A percentile compares a stretch with the other conserved stretches of the same genome.
phyloP scores from a whole-genome alignment of 768 basidiomycete genomes.

The Hebeloma cylindrosporum region DNA sequence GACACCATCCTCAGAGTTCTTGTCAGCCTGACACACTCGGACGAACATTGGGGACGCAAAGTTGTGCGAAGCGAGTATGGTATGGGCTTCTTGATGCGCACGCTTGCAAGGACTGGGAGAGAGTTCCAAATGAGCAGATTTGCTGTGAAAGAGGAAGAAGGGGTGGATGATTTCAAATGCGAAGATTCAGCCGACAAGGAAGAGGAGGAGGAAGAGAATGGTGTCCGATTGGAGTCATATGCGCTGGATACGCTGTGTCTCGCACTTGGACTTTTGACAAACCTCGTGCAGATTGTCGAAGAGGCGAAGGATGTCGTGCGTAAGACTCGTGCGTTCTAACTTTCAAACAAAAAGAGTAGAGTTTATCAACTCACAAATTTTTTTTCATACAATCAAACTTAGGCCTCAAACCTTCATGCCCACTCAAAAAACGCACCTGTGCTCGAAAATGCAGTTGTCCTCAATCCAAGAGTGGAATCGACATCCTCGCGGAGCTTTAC shows the following conservation, averaged over 20 bases:
- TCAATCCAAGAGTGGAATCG: slow-evolving; percentile 42
- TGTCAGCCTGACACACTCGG: slow-evolving; percentile 68
- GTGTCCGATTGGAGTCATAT: slow-evolving; percentile 29
- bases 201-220: slow-evolving; percentile 19
- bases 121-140: slow-evolving; percentile 11
- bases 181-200: slow-evolving; percentile 16
- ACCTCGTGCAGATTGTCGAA: slow-evolving; percentile 63
- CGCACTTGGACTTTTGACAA: slow-evolving; percentile 72
- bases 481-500: slow-evolving; percentile 54
- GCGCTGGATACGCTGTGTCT: slow-evolving; percentile 74
- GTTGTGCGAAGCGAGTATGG: slow-evolving; percentile 48
- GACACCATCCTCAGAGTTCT: slow-evolving; percentile 64
- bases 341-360: not conserved
- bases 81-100: slow-evolving; percentile 47
- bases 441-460: slow-evolving; percentile 54
- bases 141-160: slow-evolving; percentile 10
- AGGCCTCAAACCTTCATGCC: slow-evolving; percentile 57
- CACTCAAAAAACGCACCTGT: slow-evolving; percentile 48
- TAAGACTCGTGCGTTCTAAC: slow-evolving; percentile 45
- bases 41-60: slow-evolving; percentile 53
- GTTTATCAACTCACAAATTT: not conserved
- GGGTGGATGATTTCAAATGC: slow-evolving; percentile 5
- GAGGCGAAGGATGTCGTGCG: slow-evolving; percentile 47
- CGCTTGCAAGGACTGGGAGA: slow-evolving; percentile 39
- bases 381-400: not conserved